Percentiles rank a stretch among this genome's conserved stretches.
phyloP scores from a whole-genome alignment of 2,329 filamentous ascomycete genomes.

The Paecilomyces niveus region DNA sequence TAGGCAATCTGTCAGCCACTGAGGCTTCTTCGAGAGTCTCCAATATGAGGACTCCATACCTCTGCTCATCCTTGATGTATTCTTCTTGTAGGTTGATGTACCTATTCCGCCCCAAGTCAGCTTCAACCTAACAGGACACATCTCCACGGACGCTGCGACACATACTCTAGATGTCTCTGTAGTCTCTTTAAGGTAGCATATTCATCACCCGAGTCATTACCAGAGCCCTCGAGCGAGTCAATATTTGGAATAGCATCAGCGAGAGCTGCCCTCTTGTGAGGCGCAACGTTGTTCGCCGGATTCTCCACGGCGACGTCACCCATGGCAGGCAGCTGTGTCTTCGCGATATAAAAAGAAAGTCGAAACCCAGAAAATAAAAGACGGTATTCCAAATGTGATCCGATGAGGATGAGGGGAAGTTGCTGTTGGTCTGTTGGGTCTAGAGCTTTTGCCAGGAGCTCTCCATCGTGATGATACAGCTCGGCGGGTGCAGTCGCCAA shows the following conservation, averaged over 20 bases:
- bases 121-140: constrained; percentile 1
- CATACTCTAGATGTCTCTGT: constrained; percentile 89
- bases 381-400: background rate
- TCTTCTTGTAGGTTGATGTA: constrained; percentile 98
- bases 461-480: background rate
- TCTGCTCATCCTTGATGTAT: constrained; percentile 99
- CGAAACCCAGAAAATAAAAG: no score
- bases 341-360: constrained; percentile 1
- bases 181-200: constrained; percentile 95
- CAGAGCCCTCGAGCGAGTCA: constrained; percentile 79
- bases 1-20: constrained; percentile 7
- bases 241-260: constrained; percentile 78
- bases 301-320: constrained; percentile 81
- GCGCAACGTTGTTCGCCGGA: constrained; percentile 63
- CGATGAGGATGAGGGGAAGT: background rate
- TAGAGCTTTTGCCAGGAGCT: constrained; percentile 1
- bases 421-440: background rate
- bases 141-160: constrained; percentile 4
- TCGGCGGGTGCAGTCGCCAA: background rate
- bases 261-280: constrained; percentile 72
- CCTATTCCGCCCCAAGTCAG: constrained; percentile 36
- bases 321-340: constrained; percentile 48
- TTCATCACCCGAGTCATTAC: constrained; percentile 77
- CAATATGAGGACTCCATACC: constrained; percentile 39
- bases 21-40: background rate